phyloP scores from a whole-genome alignment of 2,329 filamentous ascomycete species.

The Diaporthe sp. region DNA sequence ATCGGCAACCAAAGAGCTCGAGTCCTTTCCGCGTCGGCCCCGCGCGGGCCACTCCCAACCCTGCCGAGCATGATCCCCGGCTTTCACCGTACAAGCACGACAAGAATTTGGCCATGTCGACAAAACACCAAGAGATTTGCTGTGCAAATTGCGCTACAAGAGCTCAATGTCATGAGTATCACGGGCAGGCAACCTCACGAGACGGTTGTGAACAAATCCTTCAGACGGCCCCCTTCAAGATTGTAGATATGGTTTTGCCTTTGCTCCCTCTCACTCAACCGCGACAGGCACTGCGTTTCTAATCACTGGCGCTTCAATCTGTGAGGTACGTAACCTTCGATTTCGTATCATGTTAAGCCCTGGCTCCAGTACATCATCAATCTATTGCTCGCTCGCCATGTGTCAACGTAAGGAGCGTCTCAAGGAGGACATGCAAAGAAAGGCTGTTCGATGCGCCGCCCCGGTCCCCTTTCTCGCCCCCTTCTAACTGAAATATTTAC shows the following conservation, averaged over 20 bases:
- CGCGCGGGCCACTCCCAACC: slow-evolving; percentile 16
- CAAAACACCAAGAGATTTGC: background rate
- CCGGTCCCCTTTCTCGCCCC: background rate
- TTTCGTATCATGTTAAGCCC: no score
- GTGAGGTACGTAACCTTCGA: background rate
- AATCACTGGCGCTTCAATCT: background rate
- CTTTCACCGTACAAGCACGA: background rate
- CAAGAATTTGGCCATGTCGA: background rate
- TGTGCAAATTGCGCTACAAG: accelerated
- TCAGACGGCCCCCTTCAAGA: background rate
- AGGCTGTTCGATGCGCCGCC: background rate
- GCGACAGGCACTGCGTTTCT: background rate
- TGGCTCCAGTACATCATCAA: background rate
- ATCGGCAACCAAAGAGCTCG: background rate
- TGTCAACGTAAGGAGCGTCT: background rate
- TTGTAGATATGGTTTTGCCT: background rate
- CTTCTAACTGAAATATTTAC: background rate
- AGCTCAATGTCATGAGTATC: accelerated
- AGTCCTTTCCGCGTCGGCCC: slow-evolving; percentile 21
- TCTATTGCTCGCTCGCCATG: background rate
- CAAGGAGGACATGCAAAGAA: background rate
- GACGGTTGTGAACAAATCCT: background rate
- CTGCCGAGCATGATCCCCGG: slow-evolving; percentile 4
- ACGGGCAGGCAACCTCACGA: background rate
- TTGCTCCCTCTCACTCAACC: background rate